phyloP scores from a whole-genome alignment of 1,139 yeast genomes.

The Meyerozyma elateridarum region DNA sequence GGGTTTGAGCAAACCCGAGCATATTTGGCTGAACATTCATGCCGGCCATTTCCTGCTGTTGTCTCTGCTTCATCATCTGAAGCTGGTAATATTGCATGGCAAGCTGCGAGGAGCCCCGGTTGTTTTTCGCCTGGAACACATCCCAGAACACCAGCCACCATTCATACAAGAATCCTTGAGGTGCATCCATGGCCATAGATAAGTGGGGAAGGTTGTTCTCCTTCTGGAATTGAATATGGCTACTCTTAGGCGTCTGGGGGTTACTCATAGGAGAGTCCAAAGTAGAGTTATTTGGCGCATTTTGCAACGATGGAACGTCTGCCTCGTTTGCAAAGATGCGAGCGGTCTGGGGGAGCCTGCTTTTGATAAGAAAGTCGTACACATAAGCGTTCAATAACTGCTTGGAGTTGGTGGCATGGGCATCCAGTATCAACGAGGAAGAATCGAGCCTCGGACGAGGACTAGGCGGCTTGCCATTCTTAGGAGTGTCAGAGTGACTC shows the following conservation, averaged over 20 bases:
- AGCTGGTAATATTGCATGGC: conserved; percentile 73
- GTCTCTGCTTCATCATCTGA: conserved; percentile 61
- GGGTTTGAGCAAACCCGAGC: conserved; percentile 11
- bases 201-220: conserved; percentile 46
- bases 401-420: conserved; percentile 52
- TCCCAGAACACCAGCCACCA: conserved; percentile 99
- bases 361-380: conserved; percentile 78
- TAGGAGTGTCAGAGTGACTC: conserved; percentile 8
- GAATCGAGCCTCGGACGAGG: conserved; percentile 20
- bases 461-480: conserved; percentile 3
- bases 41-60: conserved; percentile 48
- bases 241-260: conserved; percentile 17
- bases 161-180: conserved; percentile 81
- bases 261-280: conserved; percentile 10
- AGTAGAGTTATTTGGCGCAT: conserved; percentile 4
- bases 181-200: conserved; percentile 65
- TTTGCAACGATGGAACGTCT: conserved; percentile 37
- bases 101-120: conserved; percentile 52
- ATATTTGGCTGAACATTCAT: conserved; percentile 27
- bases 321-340: conserved; percentile 70
- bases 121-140: conserved; percentile 72
- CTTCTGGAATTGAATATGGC: conserved; percentile 21
- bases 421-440: conserved; percentile 35
- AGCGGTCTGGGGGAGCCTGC: conserved; percentile 69
- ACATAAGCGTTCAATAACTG: conserved; percentile 79